Percentiles rank a stretch among this genome's conserved stretches.
These are phyloP conservation scores for Alternaria novae-zelandiae DNA, from an alignment of 2,329 filamentous ascomycete genomes.

Conservation along the genomic window DNA sequence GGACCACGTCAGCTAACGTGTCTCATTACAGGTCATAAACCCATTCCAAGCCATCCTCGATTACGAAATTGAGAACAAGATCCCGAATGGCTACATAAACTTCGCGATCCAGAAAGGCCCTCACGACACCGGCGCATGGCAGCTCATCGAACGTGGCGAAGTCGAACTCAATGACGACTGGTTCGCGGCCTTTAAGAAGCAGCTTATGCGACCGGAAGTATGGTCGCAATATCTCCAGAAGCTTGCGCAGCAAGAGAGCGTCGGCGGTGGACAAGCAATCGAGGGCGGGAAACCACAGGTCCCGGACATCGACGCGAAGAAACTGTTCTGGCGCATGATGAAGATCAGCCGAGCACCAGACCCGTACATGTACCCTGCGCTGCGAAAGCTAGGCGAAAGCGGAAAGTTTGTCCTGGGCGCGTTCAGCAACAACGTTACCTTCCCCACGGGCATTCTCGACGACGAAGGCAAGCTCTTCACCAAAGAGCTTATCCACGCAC, in stretches of 20 bases:
- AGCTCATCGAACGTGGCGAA: conserved; percentile 83
- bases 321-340: conserved; percentile 94
- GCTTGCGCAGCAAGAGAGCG: conserved; percentile 23
- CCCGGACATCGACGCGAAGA: conserved; percentile 77
- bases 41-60: conserved; percentile 93
- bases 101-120: conserved; percentile 81
- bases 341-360: conserved; percentile 71
- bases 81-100: conserved; percentile 91
- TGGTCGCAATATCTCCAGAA: conserved; percentile 69
- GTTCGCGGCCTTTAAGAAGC: conserved; percentile 75
- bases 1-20: conserved; percentile 1
- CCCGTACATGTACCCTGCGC: conserved; percentile 85
- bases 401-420: conserved; percentile 66
- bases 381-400: conserved; percentile 67
- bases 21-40: conserved; percentile 72
- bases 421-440: conserved; percentile 88
- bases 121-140: conserved; percentile 80
- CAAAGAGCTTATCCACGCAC: conserved; percentile 39
- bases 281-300: conserved; percentile 60
- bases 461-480: conserved; percentile 56
- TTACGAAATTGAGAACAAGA: conserved; percentile 77
- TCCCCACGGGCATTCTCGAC: conserved; percentile 75
- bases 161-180: conserved; percentile 76
- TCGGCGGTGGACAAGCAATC: conserved; percentile 39
- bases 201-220: conserved; percentile 69